Percentiles rank a stretch among this genome's conserved stretches.
These are phyloP conservation scores for Backusella macrospora DNA, from an alignment of 192 early-diverging fungal species.

Conservation along the genomic window DNA sequence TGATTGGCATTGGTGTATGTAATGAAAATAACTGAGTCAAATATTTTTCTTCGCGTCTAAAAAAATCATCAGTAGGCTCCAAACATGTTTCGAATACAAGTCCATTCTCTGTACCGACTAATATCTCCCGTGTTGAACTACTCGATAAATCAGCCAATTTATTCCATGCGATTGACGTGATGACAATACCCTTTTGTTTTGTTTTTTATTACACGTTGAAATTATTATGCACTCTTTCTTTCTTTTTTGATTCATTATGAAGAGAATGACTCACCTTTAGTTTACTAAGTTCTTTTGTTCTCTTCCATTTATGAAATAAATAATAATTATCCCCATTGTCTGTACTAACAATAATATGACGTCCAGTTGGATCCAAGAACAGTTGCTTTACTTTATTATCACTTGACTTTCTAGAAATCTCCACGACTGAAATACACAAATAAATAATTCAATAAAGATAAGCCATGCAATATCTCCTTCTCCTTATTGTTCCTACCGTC, in stretches of 20 bases:
- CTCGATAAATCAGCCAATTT: slow-evolving; percentile 49
- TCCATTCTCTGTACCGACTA: slow-evolving; percentile 85
- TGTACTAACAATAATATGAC: slow-evolving; percentile 86
- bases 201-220: neutral
- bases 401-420: slow-evolving; percentile 58
- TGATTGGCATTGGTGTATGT: slow-evolving; percentile 68
- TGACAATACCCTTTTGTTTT: slow-evolving; percentile 46
- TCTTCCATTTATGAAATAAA: slow-evolving; percentile 81
- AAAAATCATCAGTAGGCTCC: slow-evolving; percentile 80
- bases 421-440: slow-evolving; percentile 59
- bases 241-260: neutral
- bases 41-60: slow-evolving; percentile 81
- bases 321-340: slow-evolving; percentile 92
- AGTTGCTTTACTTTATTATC: slow-evolving; percentile 62
- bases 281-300: slow-evolving; percentile 72
- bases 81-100: slow-evolving; percentile 90
- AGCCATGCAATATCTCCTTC: neutral
- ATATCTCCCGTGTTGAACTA: slow-evolving; percentile 74
- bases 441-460: neutral
- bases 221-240: neutral
- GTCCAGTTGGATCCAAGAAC: slow-evolving; percentile 87
- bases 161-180: slow-evolving; percentile 92
- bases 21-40: slow-evolving; percentile 73
- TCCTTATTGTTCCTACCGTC: slow-evolving; percentile 52
- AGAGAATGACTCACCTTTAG: slow-evolving; percentile 59